Conservation (phyloP, 148 eudicot species). For the Agrostemma githago region DNA sequence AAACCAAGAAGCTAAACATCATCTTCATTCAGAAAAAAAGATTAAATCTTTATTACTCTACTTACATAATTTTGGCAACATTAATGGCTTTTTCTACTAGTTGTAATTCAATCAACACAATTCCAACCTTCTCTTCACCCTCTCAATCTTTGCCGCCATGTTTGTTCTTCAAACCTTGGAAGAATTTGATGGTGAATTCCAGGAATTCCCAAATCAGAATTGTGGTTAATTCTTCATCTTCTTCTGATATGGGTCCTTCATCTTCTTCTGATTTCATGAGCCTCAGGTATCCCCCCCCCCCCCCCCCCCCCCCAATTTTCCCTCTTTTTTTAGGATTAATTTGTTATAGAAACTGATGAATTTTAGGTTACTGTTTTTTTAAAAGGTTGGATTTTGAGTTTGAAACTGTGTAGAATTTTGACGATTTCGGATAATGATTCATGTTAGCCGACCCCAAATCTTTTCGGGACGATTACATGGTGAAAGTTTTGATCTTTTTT, state of each 20-base stretch:
- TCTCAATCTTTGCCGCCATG: conserved; percentile 15
- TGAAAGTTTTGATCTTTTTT: not conserved
- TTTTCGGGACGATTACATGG: not conserved
- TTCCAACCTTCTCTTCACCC: conserved; percentile 16
- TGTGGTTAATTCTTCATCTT: conserved; percentile 38
- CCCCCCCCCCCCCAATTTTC: not conserved
- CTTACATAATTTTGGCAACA: not conserved
- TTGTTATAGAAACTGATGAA: not conserved
- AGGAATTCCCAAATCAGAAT: conserved; percentile 17
- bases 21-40: not conserved
- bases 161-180: conserved; percentile 26
- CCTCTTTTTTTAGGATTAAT: not conserved
- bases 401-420: no score
- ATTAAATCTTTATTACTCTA: conserved; percentile 10
- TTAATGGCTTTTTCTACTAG: conserved; percentile 17
- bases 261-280: conserved; percentile 36
- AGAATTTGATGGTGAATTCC: conserved; percentile 8
- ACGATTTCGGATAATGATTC: no score
- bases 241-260: conserved; percentile 41
- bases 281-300: conserved; percentile 26
- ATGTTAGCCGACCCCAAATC: no score
- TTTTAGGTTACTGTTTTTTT: not conserved
- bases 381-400: not conserved
- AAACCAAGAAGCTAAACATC: no score
- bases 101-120: conserved; percentile 13